Conservation (phyloP, 306 rosid genomes). For the Sesbania bispinosa region DNA sequence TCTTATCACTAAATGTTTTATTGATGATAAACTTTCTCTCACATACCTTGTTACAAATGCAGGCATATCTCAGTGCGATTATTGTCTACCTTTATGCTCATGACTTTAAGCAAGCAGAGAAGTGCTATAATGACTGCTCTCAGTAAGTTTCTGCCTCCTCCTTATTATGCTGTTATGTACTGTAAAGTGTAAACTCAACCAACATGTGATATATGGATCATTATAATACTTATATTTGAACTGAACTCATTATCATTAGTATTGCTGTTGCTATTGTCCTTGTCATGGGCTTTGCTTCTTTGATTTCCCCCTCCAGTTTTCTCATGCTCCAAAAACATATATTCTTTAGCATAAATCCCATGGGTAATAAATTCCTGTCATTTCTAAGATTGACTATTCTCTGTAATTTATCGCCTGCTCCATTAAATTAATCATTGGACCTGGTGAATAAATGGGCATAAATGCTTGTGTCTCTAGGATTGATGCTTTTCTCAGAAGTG, state of each 20-base stretch:
- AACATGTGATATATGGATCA: background rate
- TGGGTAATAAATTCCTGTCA: background rate
- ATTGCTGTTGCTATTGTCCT: background rate
- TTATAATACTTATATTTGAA: background rate
- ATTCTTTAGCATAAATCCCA: background rate
- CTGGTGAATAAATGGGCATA: slow-evolving; percentile 11
- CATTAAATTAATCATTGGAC: background rate
- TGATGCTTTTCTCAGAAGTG: slow-evolving; percentile 77
- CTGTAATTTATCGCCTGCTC: slow-evolving; percentile 1
- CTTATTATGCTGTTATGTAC: background rate
- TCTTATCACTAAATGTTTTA: background rate
- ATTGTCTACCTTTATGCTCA: slow-evolving; percentile 76
- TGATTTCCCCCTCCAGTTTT: slow-evolving; percentile 5
- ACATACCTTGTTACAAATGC: slow-evolving; percentile 29
- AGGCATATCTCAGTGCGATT: slow-evolving; percentile 94
- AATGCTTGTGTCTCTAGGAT: slow-evolving; percentile 44
- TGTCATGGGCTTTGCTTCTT: slow-evolving; percentile 2
- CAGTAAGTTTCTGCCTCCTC: slow-evolving; percentile 59
- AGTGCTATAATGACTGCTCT: slow-evolving; percentile 88
- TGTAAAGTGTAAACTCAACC: background rate
- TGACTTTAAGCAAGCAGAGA: slow-evolving; percentile 89
- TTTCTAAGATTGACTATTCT: background rate
- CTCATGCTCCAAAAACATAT: background rate
- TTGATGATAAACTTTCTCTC: background rate
- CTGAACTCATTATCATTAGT: background rate